Evolutionary conservation across 805 yeast species (phyloP), one percentile per base, ranked within the genome.

Genomic region (Zygoascus flipseniorum): DNA sequence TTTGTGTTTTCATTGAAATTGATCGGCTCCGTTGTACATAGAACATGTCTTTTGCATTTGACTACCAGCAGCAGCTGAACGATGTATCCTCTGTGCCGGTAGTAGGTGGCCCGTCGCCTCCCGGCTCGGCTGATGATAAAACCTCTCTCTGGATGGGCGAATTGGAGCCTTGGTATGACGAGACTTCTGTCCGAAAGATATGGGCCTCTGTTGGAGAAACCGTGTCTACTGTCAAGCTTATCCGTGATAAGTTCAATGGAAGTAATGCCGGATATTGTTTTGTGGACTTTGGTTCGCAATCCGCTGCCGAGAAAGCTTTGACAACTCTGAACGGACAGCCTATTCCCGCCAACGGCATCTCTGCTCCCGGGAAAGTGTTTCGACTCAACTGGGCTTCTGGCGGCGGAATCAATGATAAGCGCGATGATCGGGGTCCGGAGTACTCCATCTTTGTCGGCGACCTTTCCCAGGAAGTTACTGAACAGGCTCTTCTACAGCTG

Each of bases 381-480:
- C 85, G 83, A 66, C 71, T 89, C 54, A 89, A 89, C 67, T 85
- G 93, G 89, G 93, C 96, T 0, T 76, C 85, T 37, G 84, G 84
- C 19, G 72, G 77, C 31, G 68, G 69, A 20, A 56, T 64, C 31
- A 55, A 61, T n/a, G 65, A 63, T 49, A 60, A 60, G 43, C 58
- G 62, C 2, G 67, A 63, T 37, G 67, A 60, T 50, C 62, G 65
- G 16, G 59, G 64, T 16, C 69, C 70, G 31, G 89, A 83, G 58
- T 76, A 68, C 58, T 84, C 96, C 1, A 74, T 90, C 20, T 89
- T 89, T 69, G 92, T 90, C 16, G 96, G 96, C 46, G 97, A 89
- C 66, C 70, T 89, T 57, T 81, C 84, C 8, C 80, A 83, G 20
- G 87, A 83, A 52, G 83, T 86, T 20, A 80, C 82, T 16, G 97